Evolutionary conservation across 768 basidiomycete species (phyloP), one percentile per base, ranked within the genome.

Genomic region (Podaxis rugospora): DNA sequence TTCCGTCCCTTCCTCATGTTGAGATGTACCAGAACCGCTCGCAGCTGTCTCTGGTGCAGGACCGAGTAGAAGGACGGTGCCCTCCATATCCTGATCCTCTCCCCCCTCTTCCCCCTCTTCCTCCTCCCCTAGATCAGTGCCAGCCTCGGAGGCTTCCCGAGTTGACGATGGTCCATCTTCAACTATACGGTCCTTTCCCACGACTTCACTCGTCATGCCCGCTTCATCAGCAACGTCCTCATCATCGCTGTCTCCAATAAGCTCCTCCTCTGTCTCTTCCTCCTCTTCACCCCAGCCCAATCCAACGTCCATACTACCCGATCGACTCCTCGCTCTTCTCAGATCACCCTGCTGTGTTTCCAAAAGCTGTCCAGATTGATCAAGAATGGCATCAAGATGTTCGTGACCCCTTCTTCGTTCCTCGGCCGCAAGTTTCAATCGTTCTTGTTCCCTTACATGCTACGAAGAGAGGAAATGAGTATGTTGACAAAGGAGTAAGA

Each of bases 371-470:
- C 91, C 91, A 37, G 93, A 95, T 67, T 95, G 90, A 72, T 93
- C 85, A 50, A 98, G 78, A 64, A 98, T 92, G 3, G 89, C 92
- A 70, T 95, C 91, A 21, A 98, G 80, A 73, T 97, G 95, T 64
- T 88, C 86, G 62, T 89, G 89, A 0, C 95, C 93, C 4, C 87
- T 79, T 35, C 84, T 80, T 64, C 86, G 80, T 71, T 95, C 90
- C 72, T 97, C 94, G 16, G 80, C 88, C 68, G 91, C 90, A 11
- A 78, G 75, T 55, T 77, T 79, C 44, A 82, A 75, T 37, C 88
- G 77, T 63, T 86, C 80, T 66, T 87, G 82, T 61, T 91, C 87
- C 3, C 90, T 85, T 16, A 94, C 81, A 72, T 92, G 85, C 90
- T 92, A 63, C 16, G 56, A 49, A 5, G 59, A 54, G 44, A 59